These are phyloP conservation scores for Nitzschia sp. DNA, from an alignment of 108 stramenopile species.

Conservation along the genomic window DNA sequence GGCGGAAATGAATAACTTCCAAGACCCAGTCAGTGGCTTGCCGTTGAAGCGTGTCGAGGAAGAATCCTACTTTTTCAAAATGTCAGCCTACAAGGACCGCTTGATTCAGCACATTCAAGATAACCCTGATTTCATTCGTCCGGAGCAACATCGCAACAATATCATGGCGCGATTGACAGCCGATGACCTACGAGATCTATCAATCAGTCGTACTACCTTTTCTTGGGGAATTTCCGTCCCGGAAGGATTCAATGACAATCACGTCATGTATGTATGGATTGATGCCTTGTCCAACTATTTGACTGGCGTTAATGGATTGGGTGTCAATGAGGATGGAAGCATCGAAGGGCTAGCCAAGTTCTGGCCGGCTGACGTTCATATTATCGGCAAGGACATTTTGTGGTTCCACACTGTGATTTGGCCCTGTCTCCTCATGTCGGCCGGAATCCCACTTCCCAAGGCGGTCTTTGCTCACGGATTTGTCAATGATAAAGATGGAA, in stretches of 20 bases:
- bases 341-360: conserved; percentile 60
- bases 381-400: conserved; percentile 99
- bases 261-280: conserved; percentile 99
- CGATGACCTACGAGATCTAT: conserved; percentile 89
- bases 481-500: conserved; percentile 94
- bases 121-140: conserved; percentile 92
- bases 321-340: conserved; percentile 48
- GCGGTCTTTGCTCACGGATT: conserved; percentile 97
- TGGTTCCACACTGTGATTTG: conserved; percentile 99
- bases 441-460: conserved; percentile 87
- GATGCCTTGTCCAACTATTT: conserved; percentile 98
- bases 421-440: conserved; percentile 98
- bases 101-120: conserved; percentile 82
- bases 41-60: conserved; percentile 95
- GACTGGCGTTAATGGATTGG: conserved; percentile 87
- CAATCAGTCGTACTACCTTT: conserved; percentile 95
- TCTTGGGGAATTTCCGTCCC: conserved; percentile 96
- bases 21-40: conserved; percentile 84
- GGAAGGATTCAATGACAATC: conserved; percentile 85
- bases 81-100: conserved; percentile 88
- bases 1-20: conserved; percentile 85
- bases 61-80: conserved; percentile 97
- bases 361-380: conserved; percentile 96
- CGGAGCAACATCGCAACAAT: conserved; percentile 82
- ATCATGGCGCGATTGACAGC: conserved; percentile 82